phyloP scores from a whole-genome alignment of 768 basidiomycete species.

The Naematelia encephala region DNA sequence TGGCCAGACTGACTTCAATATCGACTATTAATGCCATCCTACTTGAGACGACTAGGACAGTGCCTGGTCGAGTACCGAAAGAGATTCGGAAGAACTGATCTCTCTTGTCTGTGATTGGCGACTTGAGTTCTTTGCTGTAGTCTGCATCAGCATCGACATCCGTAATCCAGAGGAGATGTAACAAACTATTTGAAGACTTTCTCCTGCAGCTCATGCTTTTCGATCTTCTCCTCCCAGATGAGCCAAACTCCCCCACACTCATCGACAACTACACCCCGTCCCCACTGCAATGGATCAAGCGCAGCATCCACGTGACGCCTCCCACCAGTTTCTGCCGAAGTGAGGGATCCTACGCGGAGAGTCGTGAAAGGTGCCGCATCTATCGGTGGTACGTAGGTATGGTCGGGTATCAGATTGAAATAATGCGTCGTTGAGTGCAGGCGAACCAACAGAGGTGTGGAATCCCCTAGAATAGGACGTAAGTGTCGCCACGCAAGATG shows the following conservation, averaged over 20 bases:
- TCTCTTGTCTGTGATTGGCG: slow-evolving; percentile 5
- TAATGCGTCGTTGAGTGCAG: slow-evolving; percentile 26
- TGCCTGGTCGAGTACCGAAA: slow-evolving; percentile 27
- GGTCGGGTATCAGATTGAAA: slow-evolving; percentile 28
- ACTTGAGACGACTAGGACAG: slow-evolving; percentile 27
- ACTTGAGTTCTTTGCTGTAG: slow-evolving; percentile 19
- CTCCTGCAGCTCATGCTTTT: slow-evolving; percentile 11
- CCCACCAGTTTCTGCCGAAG: slow-evolving; percentile 21
- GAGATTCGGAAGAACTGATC: slow-evolving; percentile 29
- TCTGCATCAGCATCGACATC: neutral
- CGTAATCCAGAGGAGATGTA: neutral
- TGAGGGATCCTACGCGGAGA: slow-evolving; percentile 11
- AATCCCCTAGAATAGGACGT: slow-evolving; percentile 16
- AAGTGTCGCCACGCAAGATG: neutral
- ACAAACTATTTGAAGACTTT: slow-evolving; percentile 30
- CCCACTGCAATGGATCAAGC: slow-evolving; percentile 27
- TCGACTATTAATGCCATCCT: slow-evolving; percentile 16
- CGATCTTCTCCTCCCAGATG: slow-evolving; percentile 27
- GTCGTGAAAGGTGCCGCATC: slow-evolving; percentile 1
- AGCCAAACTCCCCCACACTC: slow-evolving; percentile 39
- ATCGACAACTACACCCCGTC: slow-evolving; percentile 29
- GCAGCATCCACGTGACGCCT: slow-evolving; percentile 29
- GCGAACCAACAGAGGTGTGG: slow-evolving; percentile 22
- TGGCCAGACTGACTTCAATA: slow-evolving; percentile 19
- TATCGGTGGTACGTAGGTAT: slow-evolving; percentile 12